Evolutionary conservation across 495 filamentous ascomycete species (phyloP), one percentile per base, ranked within the genome.

Genomic region (Hapsidospora chrysogenum): DNA sequence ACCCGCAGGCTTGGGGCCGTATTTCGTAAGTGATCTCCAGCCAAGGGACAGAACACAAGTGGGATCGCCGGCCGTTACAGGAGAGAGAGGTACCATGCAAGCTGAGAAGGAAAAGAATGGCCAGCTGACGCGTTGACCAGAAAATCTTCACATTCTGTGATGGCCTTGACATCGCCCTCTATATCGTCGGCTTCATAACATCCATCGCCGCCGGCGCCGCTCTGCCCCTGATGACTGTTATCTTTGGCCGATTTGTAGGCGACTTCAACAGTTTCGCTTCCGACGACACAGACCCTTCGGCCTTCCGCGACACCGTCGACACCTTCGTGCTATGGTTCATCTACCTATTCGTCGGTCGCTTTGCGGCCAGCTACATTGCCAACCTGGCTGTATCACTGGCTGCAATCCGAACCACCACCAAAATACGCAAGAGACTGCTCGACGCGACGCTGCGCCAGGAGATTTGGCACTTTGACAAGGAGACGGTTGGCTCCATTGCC

Each of bases 321-420:
- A 61, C 63, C 32, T 72, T 77, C 35, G 81, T 85, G 17, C 47
- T 89, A 17, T 92, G 86, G 46, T 89, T 89, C 37, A 53, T 93
- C 9, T 92, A 89, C 48, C 65, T 93, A 19, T 84, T 70, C 14
- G 72, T 93, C 33, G 82, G 57, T 22, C 78, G 85, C 42, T 86
- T 92, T 40, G 51, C 78, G 17, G 73, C 71, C 2, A 65, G 81
- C 39, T 92, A 89, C 47, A 57, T 83, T 41, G 66, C 71, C 20
- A 87, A 80, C 3, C 72, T 84, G 23, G 79, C 78, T 2, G 92
- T 85, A 54, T 85, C 87, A 39, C 89, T 89, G 47, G 80, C 77
- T 0, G 85, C 85, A 18, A 32, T 50, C 9, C 49, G 50, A 9
- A 50, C 60, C 30, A 52, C 55, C 3, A 37, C 45, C 7, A 48